Percentiles rank a stretch among this genome's conserved stretches.
These are phyloP conservation scores for Beauveria sp. DNA, from an alignment of 2,329 filamentous ascomycete genomes.

Conservation along the genomic window DNA sequence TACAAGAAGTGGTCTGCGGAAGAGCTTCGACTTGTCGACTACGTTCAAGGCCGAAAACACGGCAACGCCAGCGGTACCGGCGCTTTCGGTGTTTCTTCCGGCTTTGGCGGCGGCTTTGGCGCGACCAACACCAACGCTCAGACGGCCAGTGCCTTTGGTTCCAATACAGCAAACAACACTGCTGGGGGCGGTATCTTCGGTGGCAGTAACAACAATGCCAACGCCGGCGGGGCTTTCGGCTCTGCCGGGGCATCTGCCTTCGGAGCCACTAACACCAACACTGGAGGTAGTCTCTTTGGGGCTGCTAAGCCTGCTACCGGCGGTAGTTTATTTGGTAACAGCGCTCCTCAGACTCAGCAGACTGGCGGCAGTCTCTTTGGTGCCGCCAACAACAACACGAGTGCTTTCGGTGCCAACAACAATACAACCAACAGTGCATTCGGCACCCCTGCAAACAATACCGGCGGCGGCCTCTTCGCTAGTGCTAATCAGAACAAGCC, in stretches of 20 bases:
- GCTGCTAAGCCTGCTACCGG: slow-evolving; percentile 21
- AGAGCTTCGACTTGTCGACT: slow-evolving; percentile 76
- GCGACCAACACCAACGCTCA: slow-evolving; percentile 27
- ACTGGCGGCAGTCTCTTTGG: slow-evolving; percentile 33
- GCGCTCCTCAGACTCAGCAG: slow-evolving; percentile 14
- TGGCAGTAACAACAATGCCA: slow-evolving; percentile 23
- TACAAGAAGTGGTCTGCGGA: slow-evolving; percentile 91
- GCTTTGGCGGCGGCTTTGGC: slow-evolving; percentile 46
- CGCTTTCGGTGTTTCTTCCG: slow-evolving; percentile 63
- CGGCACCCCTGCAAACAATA: slow-evolving; percentile 20
- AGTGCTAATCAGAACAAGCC: slow-evolving; percentile 31
- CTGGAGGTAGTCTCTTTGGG: slow-evolving; percentile 33
- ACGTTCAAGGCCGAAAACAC: slow-evolving; percentile 74
- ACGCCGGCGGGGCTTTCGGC: slow-evolving; percentile 17
- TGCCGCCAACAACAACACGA: slow-evolving; percentile 20
- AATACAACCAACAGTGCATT: slow-evolving; percentile 17
- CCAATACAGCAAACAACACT: slow-evolving; percentile 21
- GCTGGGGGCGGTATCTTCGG: slow-evolving; percentile 32
- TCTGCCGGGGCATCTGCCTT: slow-evolving; percentile 25
- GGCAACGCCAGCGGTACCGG: slow-evolving; percentile 80
- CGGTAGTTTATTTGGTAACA: slow-evolving; percentile 31
- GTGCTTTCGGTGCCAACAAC: slow-evolving; percentile 19
- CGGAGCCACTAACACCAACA: slow-evolving; percentile 22
- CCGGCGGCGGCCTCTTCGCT: slow-evolving; percentile 39
- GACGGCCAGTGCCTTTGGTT: slow-evolving; percentile 36